Percentiles rank a stretch among this genome's conserved stretches.
Conservation (phyloP, 805 yeast species). For the Myxozyma sirexii region DNA sequence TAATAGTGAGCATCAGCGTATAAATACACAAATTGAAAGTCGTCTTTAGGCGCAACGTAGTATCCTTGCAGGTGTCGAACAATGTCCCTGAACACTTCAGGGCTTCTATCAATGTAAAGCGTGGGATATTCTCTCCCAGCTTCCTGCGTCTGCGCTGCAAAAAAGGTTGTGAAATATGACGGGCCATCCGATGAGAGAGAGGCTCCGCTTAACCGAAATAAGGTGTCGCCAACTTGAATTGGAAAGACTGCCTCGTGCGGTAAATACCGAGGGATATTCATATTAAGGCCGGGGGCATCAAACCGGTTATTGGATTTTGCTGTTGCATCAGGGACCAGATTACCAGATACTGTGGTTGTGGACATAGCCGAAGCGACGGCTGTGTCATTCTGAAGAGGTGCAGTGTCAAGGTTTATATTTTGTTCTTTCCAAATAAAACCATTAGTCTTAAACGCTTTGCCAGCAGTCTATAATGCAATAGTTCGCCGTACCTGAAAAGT, state of each 20-base stretch:
- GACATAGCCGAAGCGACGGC: background rate
- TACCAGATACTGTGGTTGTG: constrained; percentile 13
- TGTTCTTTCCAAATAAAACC: background rate
- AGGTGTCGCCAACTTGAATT: constrained; percentile 35
- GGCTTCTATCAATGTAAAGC: constrained; percentile 73
- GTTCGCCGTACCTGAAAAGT: no score
- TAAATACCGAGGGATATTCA: constrained; percentile 26
- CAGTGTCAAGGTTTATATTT: background rate
- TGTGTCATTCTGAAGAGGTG: background rate
- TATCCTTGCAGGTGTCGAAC: constrained; percentile 77
- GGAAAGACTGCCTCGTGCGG: constrained; percentile 35
- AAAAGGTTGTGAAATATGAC: constrained; percentile 79
- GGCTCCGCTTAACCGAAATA: constrained; percentile 47
- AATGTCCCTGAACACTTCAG: constrained; percentile 66
- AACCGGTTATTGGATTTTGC: constrained; percentile 3
- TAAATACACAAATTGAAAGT: constrained; percentile 61
- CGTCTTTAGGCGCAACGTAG: constrained; percentile 60
- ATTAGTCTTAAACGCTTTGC: no score
- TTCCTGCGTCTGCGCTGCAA: constrained; percentile 41
- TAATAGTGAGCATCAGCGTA: constrained; percentile 75
- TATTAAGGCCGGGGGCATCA: constrained; percentile 15
- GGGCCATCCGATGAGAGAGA: constrained; percentile 81
- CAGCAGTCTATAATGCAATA: no score
- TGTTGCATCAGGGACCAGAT: constrained; percentile 1
- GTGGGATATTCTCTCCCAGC: constrained; percentile 40